These are phyloP conservation scores for Stereocaulon alpinum DNA, from an alignment of 495 filamentous ascomycete species.

Conservation along the genomic window DNA sequence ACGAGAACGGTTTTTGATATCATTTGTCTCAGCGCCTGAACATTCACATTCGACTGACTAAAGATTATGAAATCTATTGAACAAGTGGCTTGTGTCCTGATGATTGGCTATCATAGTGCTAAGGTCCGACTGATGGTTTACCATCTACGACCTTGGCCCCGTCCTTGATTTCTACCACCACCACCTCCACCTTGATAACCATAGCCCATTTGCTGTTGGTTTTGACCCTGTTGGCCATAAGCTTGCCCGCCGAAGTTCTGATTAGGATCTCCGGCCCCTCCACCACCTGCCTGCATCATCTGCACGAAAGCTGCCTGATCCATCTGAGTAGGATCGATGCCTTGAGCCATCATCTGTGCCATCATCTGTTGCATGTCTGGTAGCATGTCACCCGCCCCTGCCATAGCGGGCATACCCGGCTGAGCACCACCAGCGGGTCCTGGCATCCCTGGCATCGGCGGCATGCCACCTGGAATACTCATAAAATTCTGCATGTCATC, in stretches of 20 bases:
- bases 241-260: constrained; percentile 35
- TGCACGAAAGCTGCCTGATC: constrained; percentile 51
- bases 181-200: constrained; percentile 37
- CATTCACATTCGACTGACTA: too few species aligned
- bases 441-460: constrained; percentile 57
- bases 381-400: constrained; percentile 61
- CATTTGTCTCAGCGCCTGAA: too few species aligned
- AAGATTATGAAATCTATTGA: not conserved
- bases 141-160: constrained; percentile 22
- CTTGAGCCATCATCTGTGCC: constrained; percentile 67
- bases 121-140: not conserved
- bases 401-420: constrained; percentile 50
- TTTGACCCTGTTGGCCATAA: constrained; percentile 35
- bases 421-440: constrained; percentile 30
- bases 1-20: too few species aligned
- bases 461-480: constrained; percentile 56
- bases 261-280: constrained; percentile 31
- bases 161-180: constrained; percentile 34
- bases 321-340: constrained; percentile 76
- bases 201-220: constrained; percentile 40
- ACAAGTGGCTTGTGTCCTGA: not conserved
- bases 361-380: constrained; percentile 78
- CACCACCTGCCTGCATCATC: constrained; percentile 40
- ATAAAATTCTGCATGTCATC: constrained; percentile 82
- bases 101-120: not conserved